A percentile compares a stretch with the other conserved stretches of the same genome.
Evolutionary conservation across 768 basidiomycete genomes (phyloP).

Genomic region (Lanmaoa rubissima): DNA sequence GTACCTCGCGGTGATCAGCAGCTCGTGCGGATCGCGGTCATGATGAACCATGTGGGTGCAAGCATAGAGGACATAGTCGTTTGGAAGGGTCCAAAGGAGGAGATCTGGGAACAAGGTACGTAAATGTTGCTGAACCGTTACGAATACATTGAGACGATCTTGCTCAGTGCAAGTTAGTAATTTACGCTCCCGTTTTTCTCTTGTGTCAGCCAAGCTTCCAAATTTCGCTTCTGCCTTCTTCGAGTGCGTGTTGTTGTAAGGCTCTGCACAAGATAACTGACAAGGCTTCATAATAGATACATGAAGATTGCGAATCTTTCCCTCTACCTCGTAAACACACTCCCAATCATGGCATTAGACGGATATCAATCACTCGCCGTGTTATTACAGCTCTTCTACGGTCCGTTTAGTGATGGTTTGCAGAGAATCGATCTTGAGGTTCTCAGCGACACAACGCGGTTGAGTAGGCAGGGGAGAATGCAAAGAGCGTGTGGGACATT

Average conservation of each 20-base stretch:
- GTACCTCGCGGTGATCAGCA: conserved; percentile 47
- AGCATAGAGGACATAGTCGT: conserved; percentile 45
- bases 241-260: conserved; percentile 44
- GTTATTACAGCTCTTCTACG: conserved; percentile 25
- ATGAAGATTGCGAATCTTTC: conserved; percentile 67
- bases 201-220: conserved; percentile 27
- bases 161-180: conserved; percentile 50
- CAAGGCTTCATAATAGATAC: conserved; percentile 44
- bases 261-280: neutral
- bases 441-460: conserved; percentile 1
- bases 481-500: conserved; percentile 16
- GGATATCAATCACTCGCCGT: conserved; percentile 57
- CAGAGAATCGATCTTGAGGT: conserved; percentile 24
- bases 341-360: conserved; percentile 72
- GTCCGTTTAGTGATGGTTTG: neutral
- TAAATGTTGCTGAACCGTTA: neutral
- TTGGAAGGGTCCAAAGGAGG: conserved; percentile 69
- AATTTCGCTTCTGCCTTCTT: conserved; percentile 39
- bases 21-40: conserved; percentile 56
- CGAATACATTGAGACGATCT: neutral
- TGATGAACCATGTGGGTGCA: neutral
- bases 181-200: conserved; percentile 38
- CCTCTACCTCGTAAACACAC: conserved; percentile 77
- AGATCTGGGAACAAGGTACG: conserved; percentile 67
- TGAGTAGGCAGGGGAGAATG: conserved; percentile 5